Conservation (phyloP, 805 yeast genomes). For the Hanseniaspora mollemarum region DNA sequence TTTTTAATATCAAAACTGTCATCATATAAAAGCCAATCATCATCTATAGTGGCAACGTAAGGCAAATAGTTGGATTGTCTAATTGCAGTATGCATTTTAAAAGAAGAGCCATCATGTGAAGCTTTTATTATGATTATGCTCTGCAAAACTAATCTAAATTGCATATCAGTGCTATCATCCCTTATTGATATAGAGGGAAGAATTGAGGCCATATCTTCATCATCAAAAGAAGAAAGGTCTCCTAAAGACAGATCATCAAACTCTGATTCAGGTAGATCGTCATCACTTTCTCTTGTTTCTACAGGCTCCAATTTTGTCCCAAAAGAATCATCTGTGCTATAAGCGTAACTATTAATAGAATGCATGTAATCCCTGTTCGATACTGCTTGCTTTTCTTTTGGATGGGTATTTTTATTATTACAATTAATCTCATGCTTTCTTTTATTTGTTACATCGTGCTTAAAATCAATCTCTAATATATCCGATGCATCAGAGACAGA, state of each 20-base stretch:
- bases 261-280: not conserved
- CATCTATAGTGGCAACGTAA: constrained; percentile 27
- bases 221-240: constrained; percentile 7
- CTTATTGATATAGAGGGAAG: constrained; percentile 27
- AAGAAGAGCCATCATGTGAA: constrained; percentile 15
- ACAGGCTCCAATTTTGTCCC: constrained; percentile 13
- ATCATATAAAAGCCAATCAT: constrained; percentile 36
- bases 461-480: constrained; percentile 2
- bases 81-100: constrained; percentile 24
- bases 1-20: constrained; percentile 31
- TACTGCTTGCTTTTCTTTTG: not conserved
- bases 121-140: constrained; percentile 25
- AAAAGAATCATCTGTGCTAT: constrained; percentile 14
- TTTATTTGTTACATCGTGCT: not conserved
- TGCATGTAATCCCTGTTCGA: constrained; percentile 1
- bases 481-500: not conserved
- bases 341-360: constrained; percentile 11
- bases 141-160: constrained; percentile 29
- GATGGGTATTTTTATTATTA: not conserved
- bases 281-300: constrained; percentile 11
- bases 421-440: not conserved
- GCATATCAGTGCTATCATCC: constrained; percentile 22
- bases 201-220: constrained; percentile 21
- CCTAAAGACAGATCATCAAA: constrained; percentile 1
- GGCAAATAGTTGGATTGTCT: constrained; percentile 26